A percentile compares a stretch with the other conserved stretches of the same genome.
Evolutionary conservation across 371 early-diverging fungal species (phyloP).

Genomic region (Lichtheimia ornata): DNA sequence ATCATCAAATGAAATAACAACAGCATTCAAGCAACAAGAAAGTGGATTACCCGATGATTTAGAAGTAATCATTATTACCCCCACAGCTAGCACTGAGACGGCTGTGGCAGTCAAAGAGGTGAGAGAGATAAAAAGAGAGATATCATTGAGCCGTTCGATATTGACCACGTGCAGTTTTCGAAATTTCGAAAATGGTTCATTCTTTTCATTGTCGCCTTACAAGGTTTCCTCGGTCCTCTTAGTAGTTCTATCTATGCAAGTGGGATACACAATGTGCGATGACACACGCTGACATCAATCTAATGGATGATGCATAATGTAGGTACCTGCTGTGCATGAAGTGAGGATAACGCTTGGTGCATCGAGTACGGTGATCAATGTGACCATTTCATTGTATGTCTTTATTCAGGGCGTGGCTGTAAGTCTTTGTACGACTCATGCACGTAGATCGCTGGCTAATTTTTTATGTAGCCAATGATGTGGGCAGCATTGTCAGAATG

Average conservation of each 20-base stretch:
- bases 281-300: background rate
- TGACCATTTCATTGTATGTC: conserved; percentile 47
- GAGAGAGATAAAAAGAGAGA: too few relatives aligned
- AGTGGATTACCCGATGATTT: conserved; percentile 8
- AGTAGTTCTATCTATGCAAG: conserved; percentile 51
- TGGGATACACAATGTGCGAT: background rate
- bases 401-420: conserved; percentile 46
- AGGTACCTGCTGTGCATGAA: conserved; percentile 50
- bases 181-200: conserved; percentile 38
- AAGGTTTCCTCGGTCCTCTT: conserved; percentile 52
- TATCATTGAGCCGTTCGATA: too few relatives aligned
- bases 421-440: conserved; percentile 4
- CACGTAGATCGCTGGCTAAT: background rate
- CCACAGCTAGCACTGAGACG: background rate
- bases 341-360: conserved; percentile 32
- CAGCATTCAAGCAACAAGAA: background rate
- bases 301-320: conserved; percentile 5
- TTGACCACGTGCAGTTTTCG: conserved; percentile 10
- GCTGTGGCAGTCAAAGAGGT: too few relatives aligned
- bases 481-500: conserved; percentile 74
- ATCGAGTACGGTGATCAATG: conserved; percentile 38
- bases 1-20: background rate
- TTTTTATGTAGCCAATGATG: conserved; percentile 49
- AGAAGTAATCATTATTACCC: conserved; percentile 8
- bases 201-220: conserved; percentile 40